Conservation (phyloP, 2,329 filamentous ascomycete genomes). For the Beauveria scarabaeidicola region DNA sequence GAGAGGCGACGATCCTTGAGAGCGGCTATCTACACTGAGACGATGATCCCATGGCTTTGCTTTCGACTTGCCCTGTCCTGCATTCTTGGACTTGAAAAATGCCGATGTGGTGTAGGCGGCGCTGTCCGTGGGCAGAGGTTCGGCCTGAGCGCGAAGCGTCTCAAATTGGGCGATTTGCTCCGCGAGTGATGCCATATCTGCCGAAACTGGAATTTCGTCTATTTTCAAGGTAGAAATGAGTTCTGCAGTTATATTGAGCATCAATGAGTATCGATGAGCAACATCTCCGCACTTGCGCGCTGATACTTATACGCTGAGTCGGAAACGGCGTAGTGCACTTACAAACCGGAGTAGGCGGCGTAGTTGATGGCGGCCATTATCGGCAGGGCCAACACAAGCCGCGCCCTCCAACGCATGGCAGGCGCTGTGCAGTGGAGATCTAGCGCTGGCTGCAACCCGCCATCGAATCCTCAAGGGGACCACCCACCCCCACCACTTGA, state of each 20-base stretch:
- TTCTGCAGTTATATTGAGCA: not conserved
- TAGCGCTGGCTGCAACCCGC: not conserved
- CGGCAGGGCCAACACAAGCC: not conserved
- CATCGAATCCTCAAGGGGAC: not conserved
- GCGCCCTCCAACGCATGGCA: not conserved
- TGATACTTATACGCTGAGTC: constrained; percentile 3
- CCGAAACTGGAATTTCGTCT: not conserved
- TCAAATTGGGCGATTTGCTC: constrained; percentile 8
- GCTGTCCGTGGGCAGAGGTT: constrained; percentile 10
- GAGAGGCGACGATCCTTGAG: constrained; percentile 7
- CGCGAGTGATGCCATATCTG: constrained; percentile 2
- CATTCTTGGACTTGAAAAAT: constrained; percentile 10
- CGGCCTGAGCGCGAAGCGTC: constrained; percentile 5
- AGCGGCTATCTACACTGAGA: constrained; percentile 4
- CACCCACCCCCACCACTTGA: not conserved
- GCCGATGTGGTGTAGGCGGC: constrained; percentile 8
- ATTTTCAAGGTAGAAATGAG: not conserved
- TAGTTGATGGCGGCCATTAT: not conserved
- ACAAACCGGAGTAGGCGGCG: constrained; percentile 6
- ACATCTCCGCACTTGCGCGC: not conserved
- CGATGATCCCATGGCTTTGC: not conserved
- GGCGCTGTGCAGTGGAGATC: not conserved
- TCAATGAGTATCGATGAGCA: not conserved
- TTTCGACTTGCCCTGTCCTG: constrained; percentile 5
- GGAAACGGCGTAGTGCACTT: not conserved